Evolutionary conservation across 192 early-diverging fungal genomes (phyloP).

Genomic region (Rhizophagus clarus): DNA sequence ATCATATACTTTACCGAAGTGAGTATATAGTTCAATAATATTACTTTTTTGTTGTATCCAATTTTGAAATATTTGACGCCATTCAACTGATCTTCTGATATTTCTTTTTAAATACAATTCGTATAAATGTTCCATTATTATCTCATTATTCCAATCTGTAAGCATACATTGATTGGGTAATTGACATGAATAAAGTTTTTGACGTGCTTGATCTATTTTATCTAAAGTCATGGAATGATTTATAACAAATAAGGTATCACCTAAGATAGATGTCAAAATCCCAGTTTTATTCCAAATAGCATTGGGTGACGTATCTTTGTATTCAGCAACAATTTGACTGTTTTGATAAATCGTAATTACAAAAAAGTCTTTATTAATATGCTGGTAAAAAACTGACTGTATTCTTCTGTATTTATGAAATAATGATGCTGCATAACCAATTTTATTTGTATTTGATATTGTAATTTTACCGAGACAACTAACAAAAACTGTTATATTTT

Average conservation of each 20-base stretch:
- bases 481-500: neutral
- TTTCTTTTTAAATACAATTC: no score
- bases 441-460: neutral
- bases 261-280: neutral
- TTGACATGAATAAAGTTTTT: neutral
- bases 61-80: no score
- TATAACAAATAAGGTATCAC: neutral
- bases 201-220: neutral
- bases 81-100: neutral
- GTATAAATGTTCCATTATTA: neutral
- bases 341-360: no score
- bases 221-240: neutral
- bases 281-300: neutral
- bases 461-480: no score
- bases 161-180: neutral
- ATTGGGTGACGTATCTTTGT: no score
- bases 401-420: neutral
- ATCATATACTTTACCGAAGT: neutral
- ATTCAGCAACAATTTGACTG: no score
- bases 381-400: neutral
- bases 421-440: slow-evolving; percentile 3
- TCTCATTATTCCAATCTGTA: neutral
- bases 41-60: no score
- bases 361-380: neutral
- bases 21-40: neutral